phyloP scores from a whole-genome alignment of 1,284 basidiomycete genomes.

The Naganishia sp. region DNA sequence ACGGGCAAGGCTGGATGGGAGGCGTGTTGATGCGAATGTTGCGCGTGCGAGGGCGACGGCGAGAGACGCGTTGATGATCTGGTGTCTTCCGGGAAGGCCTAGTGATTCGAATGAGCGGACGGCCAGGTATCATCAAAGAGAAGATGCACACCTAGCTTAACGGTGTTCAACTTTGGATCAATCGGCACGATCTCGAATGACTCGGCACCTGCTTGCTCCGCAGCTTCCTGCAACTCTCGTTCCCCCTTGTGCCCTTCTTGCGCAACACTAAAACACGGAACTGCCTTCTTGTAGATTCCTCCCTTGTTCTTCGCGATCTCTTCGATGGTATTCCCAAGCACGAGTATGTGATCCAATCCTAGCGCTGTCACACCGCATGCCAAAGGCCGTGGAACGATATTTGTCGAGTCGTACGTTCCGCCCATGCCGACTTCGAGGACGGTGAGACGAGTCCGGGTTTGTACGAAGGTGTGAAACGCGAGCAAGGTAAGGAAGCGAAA shows the following conservation, averaged over 20 bases:
- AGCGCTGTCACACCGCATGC: slow-evolving; percentile 87
- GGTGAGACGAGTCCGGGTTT: slow-evolving; percentile 73
- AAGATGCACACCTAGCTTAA: slow-evolving; percentile 64
- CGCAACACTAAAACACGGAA: slow-evolving; percentile 79
- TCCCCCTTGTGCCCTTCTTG: slow-evolving; percentile 68
- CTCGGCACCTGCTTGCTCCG: slow-evolving; percentile 67
- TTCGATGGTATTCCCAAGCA: slow-evolving; percentile 83
- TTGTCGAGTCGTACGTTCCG: slow-evolving; percentile 92
- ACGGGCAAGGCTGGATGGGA: slow-evolving; percentile 39
- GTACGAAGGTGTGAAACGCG: slow-evolving; percentile 87
- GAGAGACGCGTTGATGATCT: slow-evolving; percentile 84
- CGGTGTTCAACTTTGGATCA: slow-evolving; percentile 57
- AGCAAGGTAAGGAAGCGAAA: slow-evolving; percentile 92
- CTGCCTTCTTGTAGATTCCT: slow-evolving; percentile 90
- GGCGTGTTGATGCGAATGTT: slow-evolving; percentile 62
- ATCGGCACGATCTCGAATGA: slow-evolving; percentile 64
- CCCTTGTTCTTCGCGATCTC: slow-evolving; percentile 96
- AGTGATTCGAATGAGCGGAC: slow-evolving; percentile 27
- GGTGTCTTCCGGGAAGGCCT: slow-evolving; percentile 88
- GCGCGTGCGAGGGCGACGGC: slow-evolving; percentile 73
- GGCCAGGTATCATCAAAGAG: not conserved
- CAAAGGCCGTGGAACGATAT: slow-evolving; percentile 86
- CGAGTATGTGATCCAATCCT: slow-evolving; percentile 88
- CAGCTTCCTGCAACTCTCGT: slow-evolving; percentile 67
- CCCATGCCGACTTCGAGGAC: slow-evolving; percentile 97